Evolutionary conservation across 2,329 filamentous ascomycete genomes (phyloP), one percentile per base, ranked within the genome.

Genomic region (Cryphonectria japonica): DNA sequence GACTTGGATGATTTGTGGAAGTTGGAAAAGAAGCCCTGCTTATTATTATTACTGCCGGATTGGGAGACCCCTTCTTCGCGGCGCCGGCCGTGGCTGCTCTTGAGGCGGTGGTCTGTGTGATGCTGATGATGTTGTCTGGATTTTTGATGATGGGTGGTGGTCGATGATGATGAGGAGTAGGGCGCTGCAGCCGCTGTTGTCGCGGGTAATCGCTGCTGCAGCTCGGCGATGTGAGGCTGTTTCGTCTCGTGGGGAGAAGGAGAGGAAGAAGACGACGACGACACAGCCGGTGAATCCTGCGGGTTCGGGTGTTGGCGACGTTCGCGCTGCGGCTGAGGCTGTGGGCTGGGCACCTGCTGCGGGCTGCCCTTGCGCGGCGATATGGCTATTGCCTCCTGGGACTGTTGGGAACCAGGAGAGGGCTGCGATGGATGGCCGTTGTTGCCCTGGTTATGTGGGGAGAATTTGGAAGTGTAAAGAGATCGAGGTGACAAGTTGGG

Each of bases 21-120:
- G 77, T 85, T 83, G 76, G 86, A 86, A 70, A 82, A 81, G 78
- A 87, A 86, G 74, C 83, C 82, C 76, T 83, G 82, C 77, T 84
- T 86, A 69, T 79, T 80, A 75, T 81, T 82, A 73, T 79, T 75
- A 83, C 82, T 76, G 46, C 46, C 46, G 84, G 83, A 80, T n/a
- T 80, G 74, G 75, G 83, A 85, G 67, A 79, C 81, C 74, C 79
- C 81, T 75, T 82, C 83, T 74, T 78, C 76, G 70, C 78, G 76
- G 64, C 70, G 69, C 68, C 77, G 75, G 72, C 78, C 79, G 77
- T 76, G 80, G 74, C 80, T 72, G 46, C 65, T 71, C 66, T 72
- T 72, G 19, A 72, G 71, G 43, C 71, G 71, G 32, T 69, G 70
- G 39, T 68, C 69, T 26, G 67, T 82, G 73, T 75, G 76, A 69